Base-by-base conservation (phyloP, 2,329 filamentous ascomycete genomes). In the Cercospora nicotianae region DNA sequence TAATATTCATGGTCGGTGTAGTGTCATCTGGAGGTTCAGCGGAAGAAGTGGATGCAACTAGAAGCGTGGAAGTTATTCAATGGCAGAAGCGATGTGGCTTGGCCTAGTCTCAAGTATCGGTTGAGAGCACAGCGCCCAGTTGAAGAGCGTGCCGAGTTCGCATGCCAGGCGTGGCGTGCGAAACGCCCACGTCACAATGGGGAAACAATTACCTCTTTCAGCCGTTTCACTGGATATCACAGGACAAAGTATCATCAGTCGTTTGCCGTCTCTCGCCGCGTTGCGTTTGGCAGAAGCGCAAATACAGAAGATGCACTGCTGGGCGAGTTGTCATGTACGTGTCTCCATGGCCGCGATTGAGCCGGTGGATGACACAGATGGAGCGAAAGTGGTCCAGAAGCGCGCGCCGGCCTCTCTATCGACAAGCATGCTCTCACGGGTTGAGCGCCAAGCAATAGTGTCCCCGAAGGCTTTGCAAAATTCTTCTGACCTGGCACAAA, bases 1-100 rank as follows among this genome's bases (percentile, higher is more conserved):
- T 86, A 74, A 90, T 78, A 53, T 88, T 77, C 89, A 91, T 91
- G 18, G 60, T 60, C n/a, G 60, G n/a, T 33, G 51, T 26, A 51
- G 48, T 39, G 20, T 23, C 66, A 33, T 53, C 26, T n/a, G 45
- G 53, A 60, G 9, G 58, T 64, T 45, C 20, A 55, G 16, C 7
- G 18, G 12, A 18, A 30, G 28, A 60, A 60, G 42, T 20, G 30
- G 48, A 39, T 59, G 53, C 18, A 26, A 8, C 23, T 39, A 28
- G 2, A n/a, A 60, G 58, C 36, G 57, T 26, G 42, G 23, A 65
- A 59, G 18, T 36, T 16, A 59, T 59, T 31, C 55, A 20, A 59
- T 59, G 55, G 3, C 55, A 36, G 55, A 26, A 20, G 10, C 30
- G 28, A 36, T 16, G 13, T 65, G 45, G 57, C 31, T 42, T 55